These are phyloP conservation scores for Rhizopogon rudus DNA, from an alignment of 768 basidiomycete genomes.

Conservation along the genomic window DNA sequence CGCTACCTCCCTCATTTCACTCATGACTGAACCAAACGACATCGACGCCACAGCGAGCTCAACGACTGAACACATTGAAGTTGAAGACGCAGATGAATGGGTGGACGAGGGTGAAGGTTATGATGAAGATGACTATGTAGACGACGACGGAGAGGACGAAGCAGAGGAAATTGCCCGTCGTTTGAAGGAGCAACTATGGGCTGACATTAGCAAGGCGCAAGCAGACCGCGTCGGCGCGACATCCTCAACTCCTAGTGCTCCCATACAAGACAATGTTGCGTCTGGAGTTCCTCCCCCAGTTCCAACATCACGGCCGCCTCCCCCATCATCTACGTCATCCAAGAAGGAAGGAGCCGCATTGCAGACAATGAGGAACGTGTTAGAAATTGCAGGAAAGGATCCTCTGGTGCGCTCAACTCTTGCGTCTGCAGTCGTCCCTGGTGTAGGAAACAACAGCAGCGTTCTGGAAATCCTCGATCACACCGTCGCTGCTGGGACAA, in stretches of 20 bases:
- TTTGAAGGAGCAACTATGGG: constrained; percentile 74
- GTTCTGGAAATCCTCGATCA: constrained; percentile 53
- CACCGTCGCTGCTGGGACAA: constrained; percentile 40
- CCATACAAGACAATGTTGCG: background rate
- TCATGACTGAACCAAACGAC: background rate
- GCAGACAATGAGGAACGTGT: constrained; percentile 59
- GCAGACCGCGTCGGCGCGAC: constrained; percentile 31
- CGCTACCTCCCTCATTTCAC: background rate
- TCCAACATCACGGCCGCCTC: background rate
- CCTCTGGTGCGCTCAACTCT: constrained; percentile 51
- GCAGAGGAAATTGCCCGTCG: constrained; percentile 71
- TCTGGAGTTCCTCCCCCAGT: background rate
- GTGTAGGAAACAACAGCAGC: constrained; percentile 35
- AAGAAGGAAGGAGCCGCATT: constrained; percentile 56
- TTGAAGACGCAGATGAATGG: constrained; percentile 24
- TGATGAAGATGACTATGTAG: constrained; percentile 47
- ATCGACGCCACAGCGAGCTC: background rate
- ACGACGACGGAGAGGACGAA: constrained; percentile 58
- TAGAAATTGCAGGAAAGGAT: constrained; percentile 54
- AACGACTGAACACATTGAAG: background rate
- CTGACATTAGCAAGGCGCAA: constrained; percentile 65
- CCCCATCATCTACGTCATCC: constrained; percentile 10
- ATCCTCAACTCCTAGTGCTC: background rate
- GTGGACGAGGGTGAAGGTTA: constrained; percentile 40
- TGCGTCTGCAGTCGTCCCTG: constrained; percentile 45